Evolutionary conservation across 2,329 filamentous ascomycete species (phyloP), one percentile per base, ranked within the genome.

Genomic region (Beauveria bassiana): DNA sequence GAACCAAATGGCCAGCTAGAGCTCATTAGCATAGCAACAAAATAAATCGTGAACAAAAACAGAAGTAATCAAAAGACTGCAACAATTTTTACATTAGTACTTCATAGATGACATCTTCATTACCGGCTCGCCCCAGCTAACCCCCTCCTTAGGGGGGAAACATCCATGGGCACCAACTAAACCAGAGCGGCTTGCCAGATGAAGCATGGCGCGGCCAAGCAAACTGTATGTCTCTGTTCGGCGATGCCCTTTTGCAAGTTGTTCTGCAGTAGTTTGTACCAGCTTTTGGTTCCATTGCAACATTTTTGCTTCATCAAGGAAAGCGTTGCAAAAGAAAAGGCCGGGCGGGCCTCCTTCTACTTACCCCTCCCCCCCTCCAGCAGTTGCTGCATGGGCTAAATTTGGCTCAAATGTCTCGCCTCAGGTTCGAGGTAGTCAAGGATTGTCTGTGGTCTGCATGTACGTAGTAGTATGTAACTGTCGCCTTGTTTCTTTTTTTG

Each of bases 141-240:
- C 38, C 26, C n/a, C 18, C 9, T 49, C 43, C 38, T 26, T 10
- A 4, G 28, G 38, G 46, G 7, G 53, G 43, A 49, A 18, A n/a
- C n/a, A n/a, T n/a, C 20, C 2, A 10, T 10, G 31, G 31, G 9
- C 31, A 31, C 31, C 3, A 31, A 31, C 28, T 31, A 10, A 53
- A 18, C 49, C 57, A 49, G 57, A 59, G 57, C 22, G 57, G 47
- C 57, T 59, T 52, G 57, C 57, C 40, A 34, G 57, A 59, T 59
- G 38, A 45, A 51, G 57, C 18, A 51, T 59, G 57, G 57, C 16
- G 22, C 20, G 16, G 7, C 12, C 16, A 20, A 22, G 22, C 7
- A 55, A 55, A 18, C 22, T 28, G 52, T 20, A 54, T 54, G 51
- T 43, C 51, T 54, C 51, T 42, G 31, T 1, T 5, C 34, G 9